Evolutionary conservation across 2,329 filamentous ascomycete genomes (phyloP).

Genomic region (Fusarium brachygibbosum): DNA sequence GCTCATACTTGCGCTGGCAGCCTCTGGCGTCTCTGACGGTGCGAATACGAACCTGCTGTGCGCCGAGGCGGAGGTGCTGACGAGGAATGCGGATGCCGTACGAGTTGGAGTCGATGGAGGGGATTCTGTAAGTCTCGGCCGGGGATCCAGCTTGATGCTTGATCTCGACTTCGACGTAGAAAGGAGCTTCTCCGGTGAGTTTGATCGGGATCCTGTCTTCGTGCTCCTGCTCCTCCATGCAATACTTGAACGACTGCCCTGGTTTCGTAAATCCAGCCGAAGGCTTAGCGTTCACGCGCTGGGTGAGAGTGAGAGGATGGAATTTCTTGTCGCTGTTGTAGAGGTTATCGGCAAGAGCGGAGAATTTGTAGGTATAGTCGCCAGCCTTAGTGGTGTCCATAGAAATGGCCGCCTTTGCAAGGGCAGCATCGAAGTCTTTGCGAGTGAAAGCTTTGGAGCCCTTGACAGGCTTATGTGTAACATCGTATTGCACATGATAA

Average conservation of each 20-base stretch:
- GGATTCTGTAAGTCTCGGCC: slow-evolving; percentile 84
- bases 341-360: slow-evolving; percentile 83
- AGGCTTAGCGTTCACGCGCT: slow-evolving; percentile 87
- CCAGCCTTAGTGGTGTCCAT: slow-evolving; percentile 90
- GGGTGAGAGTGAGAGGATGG: slow-evolving; percentile 77
- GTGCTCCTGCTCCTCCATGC: slow-evolving; percentile 82
- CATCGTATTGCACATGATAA: slow-evolving; percentile 85
- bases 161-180: slow-evolving; percentile 91
- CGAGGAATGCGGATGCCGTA: slow-evolving; percentile 89
- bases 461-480: slow-evolving; percentile 77
- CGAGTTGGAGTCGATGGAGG: slow-evolving; percentile 79
- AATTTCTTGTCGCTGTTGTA: slow-evolving; percentile 82
- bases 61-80: slow-evolving; percentile 86
- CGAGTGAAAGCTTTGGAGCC: slow-evolving; percentile 75
- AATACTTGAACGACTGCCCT: slow-evolving; percentile 95
- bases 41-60: slow-evolving; percentile 88
- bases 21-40: slow-evolving; percentile 89
- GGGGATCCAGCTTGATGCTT: slow-evolving; percentile 87
- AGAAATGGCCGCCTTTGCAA: slow-evolving; percentile 81
- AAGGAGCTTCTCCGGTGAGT: slow-evolving; percentile 86
- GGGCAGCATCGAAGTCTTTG: slow-evolving; percentile 81
- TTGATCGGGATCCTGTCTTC: slow-evolving; percentile 91
- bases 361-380: slow-evolving; percentile 87
- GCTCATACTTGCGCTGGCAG: slow-evolving; percentile 83
- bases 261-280: slow-evolving; percentile 85